Base-by-base conservation (phyloP, 805 yeast species). In the Saturnispora sanitii region DNA sequence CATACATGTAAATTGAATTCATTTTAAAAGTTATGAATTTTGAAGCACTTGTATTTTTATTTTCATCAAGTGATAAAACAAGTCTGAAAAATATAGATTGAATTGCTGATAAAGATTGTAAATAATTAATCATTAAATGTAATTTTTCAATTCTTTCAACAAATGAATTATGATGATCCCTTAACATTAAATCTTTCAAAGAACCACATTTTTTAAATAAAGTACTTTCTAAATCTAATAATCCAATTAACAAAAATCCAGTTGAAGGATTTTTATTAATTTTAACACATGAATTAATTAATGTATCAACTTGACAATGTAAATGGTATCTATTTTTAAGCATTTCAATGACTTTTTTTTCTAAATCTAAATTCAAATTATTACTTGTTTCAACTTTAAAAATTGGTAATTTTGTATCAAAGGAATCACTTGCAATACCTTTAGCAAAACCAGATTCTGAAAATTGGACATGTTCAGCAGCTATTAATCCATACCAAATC, bases 401-500 rank as follows among this genome's bases (percentile, higher is more conserved):
- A 20, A 48, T 60, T 0, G 85, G 84, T 1, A 68, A 44, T 45
- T 62, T 55, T 0, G 83, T 75, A 51, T 77, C 83, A 50, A 59
- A 77, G 35, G 60, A 60, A 9, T 62, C 61, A 1, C 56, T 53
- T 41, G 55, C 52, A 15, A 70, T 65, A 9, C 61, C 45, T 19
- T 67, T 51, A 0, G 76, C 71, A 17, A 64, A 64, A 1, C 84
- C 84, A 40, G 67, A 60, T 6, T 64, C 59, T 43, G 65, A 57
- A 16, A 72, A 65, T 41, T 70, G 71, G 37, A 61, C 58, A 2
- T 64, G 46, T 49, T 78, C 84, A 32, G 62, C 44, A 1, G 68
- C 49, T 11, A 73, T 58, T 33, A 79, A 55, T 21, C 62, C 59
- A 51, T 66, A 69, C 84, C 84, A 79, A 4, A 76, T 65, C 48